phyloP scores from a whole-genome alignment of 805 yeast species.

The Cyberlindnera sargentensis region DNA sequence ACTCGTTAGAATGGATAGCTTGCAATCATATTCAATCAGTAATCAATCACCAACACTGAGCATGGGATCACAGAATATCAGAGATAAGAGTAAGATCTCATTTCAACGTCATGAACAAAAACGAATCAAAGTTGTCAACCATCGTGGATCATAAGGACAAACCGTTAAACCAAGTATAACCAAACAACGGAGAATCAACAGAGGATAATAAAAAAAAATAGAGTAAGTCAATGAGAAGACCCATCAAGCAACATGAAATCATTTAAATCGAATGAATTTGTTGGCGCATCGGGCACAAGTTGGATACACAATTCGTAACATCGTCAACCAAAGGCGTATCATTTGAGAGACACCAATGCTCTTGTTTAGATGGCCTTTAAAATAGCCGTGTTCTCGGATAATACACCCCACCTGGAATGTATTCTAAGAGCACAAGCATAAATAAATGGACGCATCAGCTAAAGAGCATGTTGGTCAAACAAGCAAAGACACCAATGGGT shows the following conservation, averaged over 20 bases:
- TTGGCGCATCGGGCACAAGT: slow-evolving; percentile 28
- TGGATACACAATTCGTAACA: background rate
- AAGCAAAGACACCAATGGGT: background rate
- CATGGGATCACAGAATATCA: too few relatives aligned
- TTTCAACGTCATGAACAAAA: too few relatives aligned
- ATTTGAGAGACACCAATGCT: background rate
- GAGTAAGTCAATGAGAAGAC: slow-evolving; percentile 8
- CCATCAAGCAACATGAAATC: slow-evolving; percentile 23
- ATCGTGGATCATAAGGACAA: background rate
- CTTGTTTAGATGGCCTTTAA: too few relatives aligned
- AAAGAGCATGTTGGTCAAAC: background rate
- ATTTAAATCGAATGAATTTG: slow-evolving; percentile 25
- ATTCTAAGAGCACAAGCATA: background rate
- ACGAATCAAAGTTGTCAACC: background rate
- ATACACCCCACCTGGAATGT: background rate
- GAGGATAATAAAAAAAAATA: background rate
- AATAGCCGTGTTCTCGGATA: background rate
- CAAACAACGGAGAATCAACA: background rate
- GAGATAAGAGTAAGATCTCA: too few relatives aligned
- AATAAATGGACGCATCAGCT: background rate
- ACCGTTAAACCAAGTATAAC: background rate
- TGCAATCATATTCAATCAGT: too few relatives aligned
- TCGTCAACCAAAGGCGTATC: background rate
- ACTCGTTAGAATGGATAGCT: too few relatives aligned
- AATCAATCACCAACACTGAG: too few relatives aligned